Base-by-base conservation (phyloP, 345 rosid genomes). In the Moricandia arvensis region DNA sequence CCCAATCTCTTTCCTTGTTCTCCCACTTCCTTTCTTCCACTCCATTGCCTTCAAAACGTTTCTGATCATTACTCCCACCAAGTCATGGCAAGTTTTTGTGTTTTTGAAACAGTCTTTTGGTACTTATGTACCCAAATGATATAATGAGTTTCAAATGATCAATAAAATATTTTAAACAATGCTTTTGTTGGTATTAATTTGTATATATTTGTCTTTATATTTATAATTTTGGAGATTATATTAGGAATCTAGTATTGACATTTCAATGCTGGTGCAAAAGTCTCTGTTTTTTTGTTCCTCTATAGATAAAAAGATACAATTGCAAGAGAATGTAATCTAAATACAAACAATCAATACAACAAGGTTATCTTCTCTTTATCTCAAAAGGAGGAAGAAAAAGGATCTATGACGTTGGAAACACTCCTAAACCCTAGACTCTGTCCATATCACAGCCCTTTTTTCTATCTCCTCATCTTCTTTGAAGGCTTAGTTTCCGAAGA, bases 1-100 rank as follows among this genome's bases (percentile, higher is more conserved):
- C 71, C 0, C 89, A 83, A 65, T 86, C 96, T 18, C 90, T 90
- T 5, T 65, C 89, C 38, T 85, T 88, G 16, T 82, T 90, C 80
- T 31, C 83, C 58, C 89, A 87, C 65, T 90, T 37, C 60, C 60
- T 55, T 55, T 55, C 60, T 55, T 55, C 60, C 60, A 55, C 31
- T 15, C 60, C 60, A 24, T 24, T 55, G 60, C 60, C 60, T 55
- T 55, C 60, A 55, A 55, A 55, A 24, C 60, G 60, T 24, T 10
- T 2, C 60, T 55, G 60, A 55, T 55, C 31, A 24, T 27, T 55
- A 55, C 31, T n/a, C n/a, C n/a, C 15, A 12, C 24, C 24, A 16
- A 55, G 31, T 55, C 30, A 55, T 55, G 60, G 31, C 60, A 55
- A 55, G 59, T 18, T 69, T 68, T 24, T 59, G 51, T 26, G 26